Evolutionary conservation across 257 asterid genomes (phyloP).

Genomic region (Solanum gracilifrons): DNA sequence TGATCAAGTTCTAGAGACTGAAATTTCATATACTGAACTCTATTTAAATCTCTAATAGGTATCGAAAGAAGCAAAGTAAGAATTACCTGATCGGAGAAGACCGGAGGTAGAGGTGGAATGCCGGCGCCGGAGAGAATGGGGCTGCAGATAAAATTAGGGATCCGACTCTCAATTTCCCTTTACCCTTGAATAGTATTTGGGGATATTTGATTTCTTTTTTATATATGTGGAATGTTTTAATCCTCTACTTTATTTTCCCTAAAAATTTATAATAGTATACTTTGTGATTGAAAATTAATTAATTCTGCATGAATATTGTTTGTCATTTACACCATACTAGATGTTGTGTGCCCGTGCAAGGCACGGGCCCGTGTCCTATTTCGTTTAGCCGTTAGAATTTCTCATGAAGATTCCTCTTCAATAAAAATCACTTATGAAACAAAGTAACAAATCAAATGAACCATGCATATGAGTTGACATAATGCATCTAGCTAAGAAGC

Average conservation of each 20-base stretch:
- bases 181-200: neutral
- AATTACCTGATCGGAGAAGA: neutral
- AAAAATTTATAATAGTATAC: neutral
- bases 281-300: neutral
- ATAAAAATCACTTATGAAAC: too few relatives aligned
- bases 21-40: neutral
- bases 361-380: too few relatives aligned
- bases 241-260: neutral
- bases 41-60: neutral
- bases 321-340: neutral
- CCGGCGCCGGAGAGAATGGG: neutral
- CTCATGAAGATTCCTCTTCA: too few relatives aligned
- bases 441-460: too few relatives aligned
- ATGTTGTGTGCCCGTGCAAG: too few relatives aligned
- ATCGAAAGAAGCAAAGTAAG: neutral
- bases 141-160: neutral
- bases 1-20: neutral
- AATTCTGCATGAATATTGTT: neutral
- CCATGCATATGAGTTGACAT: too few relatives aligned
- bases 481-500: too few relatives aligned
- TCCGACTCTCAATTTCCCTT: neutral
- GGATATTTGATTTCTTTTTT: neutral
- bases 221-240: neutral
- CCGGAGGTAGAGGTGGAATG: neutral
- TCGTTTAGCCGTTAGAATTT: too few relatives aligned